phyloP scores from a whole-genome alignment of 345 rosid genomes.

The Eucalyptus guilfoylei region DNA sequence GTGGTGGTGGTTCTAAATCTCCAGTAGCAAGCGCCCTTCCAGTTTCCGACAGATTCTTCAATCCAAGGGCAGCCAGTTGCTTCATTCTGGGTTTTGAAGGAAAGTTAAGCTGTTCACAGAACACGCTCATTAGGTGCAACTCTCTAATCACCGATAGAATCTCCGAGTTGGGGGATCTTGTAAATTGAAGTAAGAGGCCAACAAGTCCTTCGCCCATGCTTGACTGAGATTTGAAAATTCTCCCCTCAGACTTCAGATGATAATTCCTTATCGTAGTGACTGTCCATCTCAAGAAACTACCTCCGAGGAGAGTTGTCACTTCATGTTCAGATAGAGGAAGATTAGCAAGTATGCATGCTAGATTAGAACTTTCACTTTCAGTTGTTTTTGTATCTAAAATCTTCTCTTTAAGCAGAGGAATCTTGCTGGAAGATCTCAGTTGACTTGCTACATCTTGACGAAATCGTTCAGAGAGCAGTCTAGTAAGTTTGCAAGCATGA shows the following conservation, averaged over 20 bases:
- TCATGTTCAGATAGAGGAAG: conserved; percentile 15
- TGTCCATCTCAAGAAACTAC: conserved; percentile 21
- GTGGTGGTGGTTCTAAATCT: conserved; percentile 8
- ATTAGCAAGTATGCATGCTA: conserved; percentile 27
- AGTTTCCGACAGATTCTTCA: conserved; percentile 26
- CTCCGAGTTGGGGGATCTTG: conserved; percentile 4
- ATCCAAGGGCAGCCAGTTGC: conserved; percentile 21
- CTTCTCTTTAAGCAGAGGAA: conserved; percentile 10
- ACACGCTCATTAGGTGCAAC: conserved; percentile 13
- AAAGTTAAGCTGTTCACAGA: conserved; percentile 8
- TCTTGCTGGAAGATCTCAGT: conserved; percentile 8
- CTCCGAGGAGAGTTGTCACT: conserved; percentile 11
- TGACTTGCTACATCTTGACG: conserved; percentile 17
- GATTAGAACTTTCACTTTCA: conserved; percentile 27
- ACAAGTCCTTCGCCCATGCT: conserved; percentile 28
- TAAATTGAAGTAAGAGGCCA: conserved; percentile 27
- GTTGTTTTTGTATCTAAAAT: conserved; percentile 14
- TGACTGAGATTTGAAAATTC: background rate
- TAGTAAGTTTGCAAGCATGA: conserved; percentile 19
- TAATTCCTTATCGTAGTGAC: conserved; percentile 3
- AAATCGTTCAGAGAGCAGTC: conserved; percentile 15
- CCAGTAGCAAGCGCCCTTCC: conserved; percentile 1
- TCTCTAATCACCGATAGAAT: conserved; percentile 5
- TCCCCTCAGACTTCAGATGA: background rate
- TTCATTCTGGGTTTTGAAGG: conserved; percentile 8